Percentiles rank a stretch among this genome's conserved stretches.
These are phyloP conservation scores for Polytrichum formosum DNA, from an alignment of 225 moss, liverwort and hornwort species.

Conservation along the genomic window DNA sequence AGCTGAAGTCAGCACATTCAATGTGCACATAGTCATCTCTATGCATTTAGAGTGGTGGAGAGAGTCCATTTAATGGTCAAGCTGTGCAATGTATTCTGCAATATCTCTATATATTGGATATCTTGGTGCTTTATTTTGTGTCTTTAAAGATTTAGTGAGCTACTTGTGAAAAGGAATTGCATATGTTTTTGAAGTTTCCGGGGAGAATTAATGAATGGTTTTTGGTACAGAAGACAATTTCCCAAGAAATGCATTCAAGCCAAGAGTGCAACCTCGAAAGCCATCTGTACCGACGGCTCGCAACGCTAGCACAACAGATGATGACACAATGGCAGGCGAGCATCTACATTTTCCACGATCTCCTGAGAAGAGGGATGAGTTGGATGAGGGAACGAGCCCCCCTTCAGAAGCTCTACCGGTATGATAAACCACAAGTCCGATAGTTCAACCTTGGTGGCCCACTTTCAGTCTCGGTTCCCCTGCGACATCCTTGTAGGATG, in stretches of 20 bases:
- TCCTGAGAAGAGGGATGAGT: constrained; percentile 36
- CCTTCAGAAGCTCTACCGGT: constrained; percentile 47
- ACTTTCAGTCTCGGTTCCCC: too few relatives aligned
- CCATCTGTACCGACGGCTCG: constrained; percentile 35
- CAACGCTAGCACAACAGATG: constrained; percentile 32
- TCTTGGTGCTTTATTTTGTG: too few relatives aligned
- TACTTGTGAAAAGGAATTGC: too few relatives aligned
- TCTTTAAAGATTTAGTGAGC: too few relatives aligned
- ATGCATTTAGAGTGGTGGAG: too few relatives aligned
- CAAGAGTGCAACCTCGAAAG: constrained; percentile 59
- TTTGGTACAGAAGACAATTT: constrained; percentile 48
- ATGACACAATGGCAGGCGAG: constrained; percentile 30
- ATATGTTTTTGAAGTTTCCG: too few relatives aligned
- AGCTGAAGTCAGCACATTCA: too few relatives aligned
- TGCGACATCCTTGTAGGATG: not conserved
- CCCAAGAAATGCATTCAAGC: constrained; percentile 65
- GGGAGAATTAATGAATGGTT: not conserved
- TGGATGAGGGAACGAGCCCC: constrained; percentile 45
- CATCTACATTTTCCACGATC: constrained; percentile 28
- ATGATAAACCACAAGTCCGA: constrained; percentile 3
- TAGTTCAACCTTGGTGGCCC: too few relatives aligned
- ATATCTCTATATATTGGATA: too few relatives aligned
- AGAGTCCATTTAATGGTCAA: too few relatives aligned
- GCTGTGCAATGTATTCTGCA: too few relatives aligned
- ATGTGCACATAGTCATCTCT: too few relatives aligned